Base-by-base conservation (phyloP, 164 flowering plant species). In the Berberis vulgaris region DNA sequence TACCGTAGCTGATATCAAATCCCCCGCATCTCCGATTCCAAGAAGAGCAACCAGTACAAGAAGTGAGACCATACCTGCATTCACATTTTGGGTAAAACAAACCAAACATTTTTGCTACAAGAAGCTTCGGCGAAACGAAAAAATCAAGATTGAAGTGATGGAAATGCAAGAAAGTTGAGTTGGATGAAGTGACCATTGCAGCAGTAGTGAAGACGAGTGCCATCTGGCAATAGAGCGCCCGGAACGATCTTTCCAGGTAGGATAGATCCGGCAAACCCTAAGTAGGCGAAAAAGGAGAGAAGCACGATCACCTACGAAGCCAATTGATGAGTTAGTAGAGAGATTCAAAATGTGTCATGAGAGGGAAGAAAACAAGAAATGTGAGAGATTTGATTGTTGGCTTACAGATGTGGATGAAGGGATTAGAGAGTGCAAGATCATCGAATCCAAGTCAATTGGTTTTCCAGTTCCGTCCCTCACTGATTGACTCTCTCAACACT, bases 221-320 rank as follows among this genome's bases (percentile, higher is more conserved):
- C 89, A 63, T 94, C 97, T 0, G 82, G 54, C 10, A 91, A 72
- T 40, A 66, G 62, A 3, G 70, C 96, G 8, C 99, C 97, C 1
- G 85, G 86, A 67, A 89, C 78, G 50, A 83, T 57, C 78, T 80
- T 94, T 0, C 96, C 97, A 11, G 96, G 96, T 2, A 89, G 65
- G 53, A 85, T 46, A 57, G 91, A 79, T 71, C 91, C 96, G 70
- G 71, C 80, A 11, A 85, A 49, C 0, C 78, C 95, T 72, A 94
- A 73, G 71, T 87, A 94, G 49, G 68, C 10, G 53, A 94, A 89
- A 76, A 68, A 94, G 2, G 72, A 64, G 0, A 67, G 58, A 2
- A 91, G 78, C 41, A 88, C 45, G 58, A 66, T 71, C 43, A 77
- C 86, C 98, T 94, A 49, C 40, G 43, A 65, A 46, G 6, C 26